These are phyloP conservation scores for Eucalyptus tenuipes DNA, from an alignment of 345 rosid genomes.

Conservation along the genomic window DNA sequence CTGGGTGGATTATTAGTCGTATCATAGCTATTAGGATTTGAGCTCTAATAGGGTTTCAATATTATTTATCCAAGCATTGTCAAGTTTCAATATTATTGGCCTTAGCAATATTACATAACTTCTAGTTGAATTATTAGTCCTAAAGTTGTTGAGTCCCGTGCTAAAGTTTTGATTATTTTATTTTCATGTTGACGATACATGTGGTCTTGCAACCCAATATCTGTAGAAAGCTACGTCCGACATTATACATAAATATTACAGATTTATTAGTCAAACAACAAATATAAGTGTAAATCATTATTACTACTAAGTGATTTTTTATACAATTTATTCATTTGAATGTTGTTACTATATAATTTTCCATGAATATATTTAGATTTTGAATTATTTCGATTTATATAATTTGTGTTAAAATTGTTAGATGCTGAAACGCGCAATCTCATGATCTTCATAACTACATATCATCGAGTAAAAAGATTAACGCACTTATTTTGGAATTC, in stretches of 20 bases:
- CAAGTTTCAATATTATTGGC: neutral
- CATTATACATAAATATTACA: neutral
- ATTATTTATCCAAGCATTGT: neutral
- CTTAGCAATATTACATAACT: neutral
- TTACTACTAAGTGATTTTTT: neutral
- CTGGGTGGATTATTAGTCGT: neutral
- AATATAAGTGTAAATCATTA: neutral
- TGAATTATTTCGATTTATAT: neutral
- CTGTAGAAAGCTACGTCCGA: neutral
- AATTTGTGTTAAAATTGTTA: neutral
- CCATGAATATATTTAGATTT: neutral
- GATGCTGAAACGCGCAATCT: accelerated
- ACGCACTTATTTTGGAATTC: accelerated
- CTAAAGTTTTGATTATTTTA: neutral
- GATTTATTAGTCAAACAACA: neutral
- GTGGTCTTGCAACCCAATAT: neutral
- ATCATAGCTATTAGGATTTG: neutral
- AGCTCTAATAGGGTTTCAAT: neutral
- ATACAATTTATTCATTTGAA: neutral
- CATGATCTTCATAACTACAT: accelerated
- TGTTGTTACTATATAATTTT: neutral
- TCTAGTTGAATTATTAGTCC: neutral
- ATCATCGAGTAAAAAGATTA: no score
- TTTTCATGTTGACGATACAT: neutral
- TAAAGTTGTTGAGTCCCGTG: neutral